Percentiles rank a stretch among this genome's conserved stretches.
phyloP scores from a whole-genome alignment of 2,329 filamentous ascomycete species.

The Pseudomassariella vexata region DNA sequence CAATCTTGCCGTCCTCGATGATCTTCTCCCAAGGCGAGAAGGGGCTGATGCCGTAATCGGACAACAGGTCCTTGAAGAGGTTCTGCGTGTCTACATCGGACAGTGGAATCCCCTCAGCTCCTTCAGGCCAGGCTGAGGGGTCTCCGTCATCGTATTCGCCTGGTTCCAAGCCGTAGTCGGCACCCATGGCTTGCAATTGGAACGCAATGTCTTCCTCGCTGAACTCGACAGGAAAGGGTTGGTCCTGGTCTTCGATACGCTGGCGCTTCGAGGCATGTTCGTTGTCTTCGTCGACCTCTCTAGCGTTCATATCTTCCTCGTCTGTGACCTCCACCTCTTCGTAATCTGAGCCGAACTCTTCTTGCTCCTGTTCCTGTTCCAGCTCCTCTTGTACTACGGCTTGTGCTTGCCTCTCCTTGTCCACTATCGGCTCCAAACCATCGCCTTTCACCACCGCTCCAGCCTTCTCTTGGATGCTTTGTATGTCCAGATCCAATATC shows the following conservation, averaged over 20 bases:
- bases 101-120: conserved; percentile 62
- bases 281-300: conserved; percentile 41
- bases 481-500: conserved; percentile 67
- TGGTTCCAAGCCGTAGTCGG: conserved; percentile 73
- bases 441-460: too few species aligned
- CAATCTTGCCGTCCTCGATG: conserved; percentile 72
- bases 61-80: conserved; percentile 79
- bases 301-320: conserved; percentile 43
- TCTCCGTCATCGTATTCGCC: conserved; percentile 68
- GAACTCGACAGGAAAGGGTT: conserved; percentile 63
- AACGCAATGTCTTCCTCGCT: conserved; percentile 92
- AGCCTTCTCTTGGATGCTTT: conserved; percentile 57
- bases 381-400: not conserved
- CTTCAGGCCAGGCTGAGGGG: conserved; percentile 61
- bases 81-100: conserved; percentile 70
- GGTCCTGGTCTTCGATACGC: conserved; percentile 33
- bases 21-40: conserved; percentile 90
- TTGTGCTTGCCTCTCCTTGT: too few species aligned
- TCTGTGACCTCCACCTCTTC: conserved; percentile 69
- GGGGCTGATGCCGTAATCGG: conserved; percentile 76
- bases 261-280: conserved; percentile 43
- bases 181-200: conserved; percentile 84
- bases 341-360: conserved; percentile 64
- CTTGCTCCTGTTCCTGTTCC: conserved; percentile 31
- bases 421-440: too few species aligned